Evolutionary conservation across 2,329 filamentous ascomycete genomes (phyloP), one percentile per base, ranked within the genome.

Genomic region (Lecanicillium sp.): DNA sequence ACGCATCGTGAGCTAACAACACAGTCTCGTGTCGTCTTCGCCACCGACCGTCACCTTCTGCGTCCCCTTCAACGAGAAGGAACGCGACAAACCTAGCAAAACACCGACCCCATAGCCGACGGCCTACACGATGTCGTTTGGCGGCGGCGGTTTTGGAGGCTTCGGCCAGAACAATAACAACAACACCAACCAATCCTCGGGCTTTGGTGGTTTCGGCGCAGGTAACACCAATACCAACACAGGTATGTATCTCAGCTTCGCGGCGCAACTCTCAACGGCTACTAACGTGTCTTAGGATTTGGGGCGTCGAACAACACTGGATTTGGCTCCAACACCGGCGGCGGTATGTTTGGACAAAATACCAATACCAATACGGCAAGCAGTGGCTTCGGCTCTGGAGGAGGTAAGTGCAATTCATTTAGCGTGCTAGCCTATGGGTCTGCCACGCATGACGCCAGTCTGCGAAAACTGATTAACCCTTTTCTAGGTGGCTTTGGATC

Each of bases 161-260:
- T 81, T 82, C 61, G 76, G 76, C 62, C 69, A 71, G 53, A 71
- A 69, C 46, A 77, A 72, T 53, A 77, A 71, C 55, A 67, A 65
- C 40, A 62, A 61, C 36, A n/a, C n/a, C n/a, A n/a, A n/a, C n/a
- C 60, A 68, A 54, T 48, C 60, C 52, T 50, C 59, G 36, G 66
- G 63, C 17, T 84, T 84, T 59, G 74, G 74, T 49, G 77, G 76
- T 32, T 81, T 77, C 43, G 72, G 72, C 29, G 37, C 61, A 40
- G 65, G 57, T 44, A 64, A 54, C 48, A 59, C 53, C 46, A 61
- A 56, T 37, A 57, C 60, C 40, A 60, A 55, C 46, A 55, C 69
- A 61, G 74, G 77, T 81, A 77, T 57, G 73, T 69, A 50, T 44
- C 20, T 22, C 15, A 22, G 27, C 14, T 14, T 18, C 9, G 31